Base-by-base conservation (phyloP, 768 basidiomycete species). In the Russula compacta region DNA sequence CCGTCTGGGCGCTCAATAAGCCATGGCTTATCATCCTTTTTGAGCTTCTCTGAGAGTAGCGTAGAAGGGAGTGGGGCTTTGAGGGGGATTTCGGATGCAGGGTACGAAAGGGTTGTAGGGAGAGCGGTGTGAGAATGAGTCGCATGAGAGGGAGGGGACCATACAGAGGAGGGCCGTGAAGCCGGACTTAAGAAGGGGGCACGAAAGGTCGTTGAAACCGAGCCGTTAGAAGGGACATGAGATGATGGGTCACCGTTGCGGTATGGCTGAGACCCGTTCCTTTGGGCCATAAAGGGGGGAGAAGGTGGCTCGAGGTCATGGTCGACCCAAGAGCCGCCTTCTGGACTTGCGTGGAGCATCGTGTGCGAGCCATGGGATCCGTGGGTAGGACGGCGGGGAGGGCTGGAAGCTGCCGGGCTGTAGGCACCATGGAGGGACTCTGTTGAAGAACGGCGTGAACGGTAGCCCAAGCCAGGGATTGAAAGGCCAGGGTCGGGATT, bases 141-240 rank as follows among this genome's bases (percentile, higher is more conserved):
- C 66, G 66, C 66, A 64, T 78, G 77, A 0, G 78, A 68, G 1
- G 84, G 83, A 9, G 86, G 85, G 0, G 80, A 75, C 86, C 86
- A 87, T 0, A 85, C 76, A 2, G 80, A 82, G 4, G 79, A 73
- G 0, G 85, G 85, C n/a, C 86, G 78, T 0, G 83, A 85, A 1
- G 85, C 79, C 0, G 87, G 87, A 4, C 84, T 80, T 56, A 87
- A 80, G 74, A 87, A 87, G 1, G 87, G 84, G 0, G 81, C 74
- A 29, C 87, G 81, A 75, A 89, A 88, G 14, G 59, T 19, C 4
- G 51, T 11, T 7, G 53, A 44, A 15, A 33, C 46, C 7, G 55
- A 51, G 33, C 29, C 12, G 29, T 36, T 54, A n/a, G 47, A 42
- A 42, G 10, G 42, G 19, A 29, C 17, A 17, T 51, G 54, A 4